A percentile compares a stretch with the other conserved stretches of the same genome.
These are phyloP conservation scores for Podila epicladia DNA, from an alignment of 192 early-diverging fungal genomes.

Conservation along the genomic window DNA sequence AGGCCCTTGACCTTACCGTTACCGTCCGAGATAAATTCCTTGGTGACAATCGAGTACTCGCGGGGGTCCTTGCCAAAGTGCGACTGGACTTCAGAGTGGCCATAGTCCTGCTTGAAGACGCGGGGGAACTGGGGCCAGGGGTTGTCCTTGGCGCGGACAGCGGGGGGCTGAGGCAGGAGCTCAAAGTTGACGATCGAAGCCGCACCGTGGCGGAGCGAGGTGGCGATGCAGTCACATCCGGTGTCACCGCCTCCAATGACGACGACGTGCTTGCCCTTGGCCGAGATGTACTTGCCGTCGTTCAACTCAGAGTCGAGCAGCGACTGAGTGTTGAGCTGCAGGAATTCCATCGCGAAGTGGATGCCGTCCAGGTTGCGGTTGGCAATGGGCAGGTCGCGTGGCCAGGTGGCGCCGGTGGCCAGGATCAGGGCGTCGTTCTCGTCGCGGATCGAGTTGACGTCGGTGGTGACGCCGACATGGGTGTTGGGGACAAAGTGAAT, in stretches of 20 bases:
- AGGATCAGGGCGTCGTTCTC: slow-evolving; percentile 87
- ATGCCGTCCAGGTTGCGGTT: slow-evolving; percentile 88
- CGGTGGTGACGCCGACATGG: slow-evolving; percentile 87
- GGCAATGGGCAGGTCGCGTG: slow-evolving; percentile 92
- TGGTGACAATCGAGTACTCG: slow-evolving; percentile 94
- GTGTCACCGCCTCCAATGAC: slow-evolving; percentile 99
- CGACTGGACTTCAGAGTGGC: slow-evolving; percentile 90
- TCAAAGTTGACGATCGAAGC: slow-evolving; percentile 96
- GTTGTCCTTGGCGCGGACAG: slow-evolving; percentile 84
- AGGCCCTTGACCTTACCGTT: slow-evolving; percentile 87
- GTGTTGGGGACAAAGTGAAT: slow-evolving; percentile 89
- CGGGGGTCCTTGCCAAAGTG: slow-evolving; percentile 95
- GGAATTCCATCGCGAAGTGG: slow-evolving; percentile 99
- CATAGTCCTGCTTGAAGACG: slow-evolving; percentile 96
- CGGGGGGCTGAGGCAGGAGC: slow-evolving; percentile 94
- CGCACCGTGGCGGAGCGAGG: slow-evolving; percentile 92
- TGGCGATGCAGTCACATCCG: slow-evolving; percentile 96
- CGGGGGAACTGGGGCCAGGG: slow-evolving; percentile 99
- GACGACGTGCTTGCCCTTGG: slow-evolving; percentile 92
- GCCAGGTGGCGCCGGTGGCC: slow-evolving; percentile 97
- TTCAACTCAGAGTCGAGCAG: slow-evolving; percentile 83
- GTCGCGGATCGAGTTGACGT: slow-evolving; percentile 70
- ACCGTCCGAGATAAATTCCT: slow-evolving; percentile 90
- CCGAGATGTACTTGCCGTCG: slow-evolving; percentile 81
- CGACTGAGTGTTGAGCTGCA: slow-evolving; percentile 89